These are phyloP conservation scores for Torulaspora pretoriensis DNA, from an alignment of 1,139 yeast species.

Conservation along the genomic window DNA sequence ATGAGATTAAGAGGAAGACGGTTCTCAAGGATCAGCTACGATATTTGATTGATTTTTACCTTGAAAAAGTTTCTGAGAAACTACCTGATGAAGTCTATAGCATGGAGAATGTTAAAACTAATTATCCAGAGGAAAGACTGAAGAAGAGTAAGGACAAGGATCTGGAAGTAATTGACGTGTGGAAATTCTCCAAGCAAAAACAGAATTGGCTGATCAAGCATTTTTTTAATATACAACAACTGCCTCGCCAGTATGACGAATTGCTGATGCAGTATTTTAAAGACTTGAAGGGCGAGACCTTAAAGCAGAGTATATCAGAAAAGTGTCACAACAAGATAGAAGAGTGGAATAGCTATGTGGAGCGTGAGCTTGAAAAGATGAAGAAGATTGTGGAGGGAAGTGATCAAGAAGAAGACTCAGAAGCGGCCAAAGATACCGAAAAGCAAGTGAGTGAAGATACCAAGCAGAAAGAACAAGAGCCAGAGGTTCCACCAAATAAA, in stretches of 20 bases:
- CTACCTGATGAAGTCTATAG: conserved; percentile 25
- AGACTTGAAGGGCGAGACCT: conserved; percentile 11
- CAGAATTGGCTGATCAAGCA: conserved; percentile 89
- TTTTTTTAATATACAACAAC: conserved; percentile 50
- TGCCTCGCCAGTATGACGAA: conserved; percentile 48
- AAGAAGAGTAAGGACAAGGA: conserved; percentile 12
- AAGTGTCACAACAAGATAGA: conserved; percentile 38
- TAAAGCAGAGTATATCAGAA: conserved; percentile 49
- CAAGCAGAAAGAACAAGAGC: conserved; percentile 8
- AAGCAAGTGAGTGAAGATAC: conserved; percentile 13
- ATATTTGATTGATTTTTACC: conserved; percentile 62
- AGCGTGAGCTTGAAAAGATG: conserved; percentile 31
- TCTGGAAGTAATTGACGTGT: conserved; percentile 36
- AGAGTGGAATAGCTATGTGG: conserved; percentile 32
- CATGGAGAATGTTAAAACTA: conserved; percentile 25
- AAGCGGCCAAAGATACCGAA: conserved; percentile 3
- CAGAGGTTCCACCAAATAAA: conserved; percentile 21
- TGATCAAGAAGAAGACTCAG: conserved; percentile 11
- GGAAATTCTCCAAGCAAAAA: conserved; percentile 94
- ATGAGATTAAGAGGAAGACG: conserved; percentile 24
- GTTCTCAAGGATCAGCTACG: conserved; percentile 67
- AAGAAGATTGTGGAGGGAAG: conserved; percentile 25
- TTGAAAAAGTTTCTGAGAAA: conserved; percentile 45
- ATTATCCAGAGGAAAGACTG: conserved; percentile 18
- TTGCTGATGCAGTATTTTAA: conserved; percentile 52